A percentile compares a stretch with the other conserved stretches of the same genome.
Conservation (phyloP, 225 moss, liverwort and hornwort genomes). For the Marchantia polymorpha region DNA sequence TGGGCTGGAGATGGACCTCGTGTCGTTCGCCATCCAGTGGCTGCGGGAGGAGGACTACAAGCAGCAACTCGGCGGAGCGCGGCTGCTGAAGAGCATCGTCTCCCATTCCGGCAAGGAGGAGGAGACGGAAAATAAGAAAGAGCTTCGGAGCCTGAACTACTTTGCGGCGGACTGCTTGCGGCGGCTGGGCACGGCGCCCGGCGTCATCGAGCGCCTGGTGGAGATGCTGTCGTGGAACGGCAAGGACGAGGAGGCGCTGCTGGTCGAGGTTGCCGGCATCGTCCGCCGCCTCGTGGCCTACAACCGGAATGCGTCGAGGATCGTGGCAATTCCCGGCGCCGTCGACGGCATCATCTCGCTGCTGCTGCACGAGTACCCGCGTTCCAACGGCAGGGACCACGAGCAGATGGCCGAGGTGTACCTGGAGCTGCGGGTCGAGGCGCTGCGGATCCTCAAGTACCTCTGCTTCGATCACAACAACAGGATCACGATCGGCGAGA, state of each 20-base stretch:
- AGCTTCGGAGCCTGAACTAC: no score
- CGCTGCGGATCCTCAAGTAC: conserved; percentile 44
- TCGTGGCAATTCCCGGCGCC: no score
- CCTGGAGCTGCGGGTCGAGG: conserved; percentile 31
- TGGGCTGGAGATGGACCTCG: conserved; percentile 58
- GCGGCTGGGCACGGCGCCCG: conserved; percentile 7
- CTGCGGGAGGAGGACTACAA: conserved; percentile 40
- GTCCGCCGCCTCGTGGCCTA: no score
- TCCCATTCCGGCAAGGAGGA: not conserved
- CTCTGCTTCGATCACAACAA: conserved; percentile 45
- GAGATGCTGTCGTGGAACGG: conserved; percentile 24
- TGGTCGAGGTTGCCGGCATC: no score
- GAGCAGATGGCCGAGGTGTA: no score
- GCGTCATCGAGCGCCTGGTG: conserved; percentile 17
- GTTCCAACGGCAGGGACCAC: no score
- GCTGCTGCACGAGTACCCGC: no score
- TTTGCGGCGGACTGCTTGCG: conserved; percentile 10
- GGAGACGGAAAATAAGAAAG: no score
- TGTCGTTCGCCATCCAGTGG: conserved; percentile 46
- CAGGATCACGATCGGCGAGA: conserved; percentile 46
- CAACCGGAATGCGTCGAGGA: no score
- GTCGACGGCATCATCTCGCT: no score
- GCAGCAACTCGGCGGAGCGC: conserved; percentile 43
- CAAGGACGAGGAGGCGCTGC: not conserved
- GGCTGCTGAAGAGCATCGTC: conserved; percentile 27